These are phyloP conservation scores for Fusarium coffeatum DNA, from an alignment of 2,329 filamentous ascomycete genomes.

Conservation along the genomic window DNA sequence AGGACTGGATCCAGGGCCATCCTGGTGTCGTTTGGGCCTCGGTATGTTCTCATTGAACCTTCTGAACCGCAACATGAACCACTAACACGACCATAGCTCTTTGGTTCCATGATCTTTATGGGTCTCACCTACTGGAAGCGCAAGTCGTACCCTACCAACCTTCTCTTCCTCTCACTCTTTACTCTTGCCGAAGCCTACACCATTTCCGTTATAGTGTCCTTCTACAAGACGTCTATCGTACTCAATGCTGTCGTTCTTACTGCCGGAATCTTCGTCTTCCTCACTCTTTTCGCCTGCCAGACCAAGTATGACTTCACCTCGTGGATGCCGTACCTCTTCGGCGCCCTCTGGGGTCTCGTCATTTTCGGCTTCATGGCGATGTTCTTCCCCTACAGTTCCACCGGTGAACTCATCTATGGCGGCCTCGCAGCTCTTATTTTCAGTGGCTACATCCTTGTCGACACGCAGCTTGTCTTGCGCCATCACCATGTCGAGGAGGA, in stretches of 20 bases:
- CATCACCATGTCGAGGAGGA: slow-evolving; percentile 98
- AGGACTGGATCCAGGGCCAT: slow-evolving; percentile 86
- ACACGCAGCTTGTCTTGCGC: slow-evolving; percentile 94
- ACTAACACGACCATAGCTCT: slow-evolving; percentile 62
- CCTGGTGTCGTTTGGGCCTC: slow-evolving; percentile 88
- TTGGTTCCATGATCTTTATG: slow-evolving; percentile 87
- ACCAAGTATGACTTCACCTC: slow-evolving; percentile 97
- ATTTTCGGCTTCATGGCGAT: slow-evolving; percentile 92
- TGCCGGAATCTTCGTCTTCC: slow-evolving; percentile 81
- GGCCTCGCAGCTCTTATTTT: slow-evolving; percentile 87
- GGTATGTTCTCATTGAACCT: slow-evolving; percentile 55
- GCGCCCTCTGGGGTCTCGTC: slow-evolving; percentile 87
- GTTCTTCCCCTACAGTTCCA: slow-evolving; percentile 88
- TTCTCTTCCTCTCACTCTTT: slow-evolving; percentile 91
- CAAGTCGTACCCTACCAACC: slow-evolving; percentile 93
- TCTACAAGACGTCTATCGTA: slow-evolving; percentile 86
- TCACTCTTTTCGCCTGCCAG: slow-evolving; percentile 93
- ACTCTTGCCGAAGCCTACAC: slow-evolving; percentile 94
- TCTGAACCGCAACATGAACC: background rate
- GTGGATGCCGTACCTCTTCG: slow-evolving; percentile 96
- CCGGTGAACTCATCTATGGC: slow-evolving; percentile 86
- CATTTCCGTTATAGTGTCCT: slow-evolving; percentile 91
- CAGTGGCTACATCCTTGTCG: slow-evolving; percentile 92
- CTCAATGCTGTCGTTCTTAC: slow-evolving; percentile 92
- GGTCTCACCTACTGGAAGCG: slow-evolving; percentile 93